Percentiles rank a stretch among this genome's conserved stretches.
These are phyloP conservation scores for Gaeumannomyces tritici DNA, from an alignment of 2,329 filamentous ascomycete species.

Conservation along the genomic window DNA sequence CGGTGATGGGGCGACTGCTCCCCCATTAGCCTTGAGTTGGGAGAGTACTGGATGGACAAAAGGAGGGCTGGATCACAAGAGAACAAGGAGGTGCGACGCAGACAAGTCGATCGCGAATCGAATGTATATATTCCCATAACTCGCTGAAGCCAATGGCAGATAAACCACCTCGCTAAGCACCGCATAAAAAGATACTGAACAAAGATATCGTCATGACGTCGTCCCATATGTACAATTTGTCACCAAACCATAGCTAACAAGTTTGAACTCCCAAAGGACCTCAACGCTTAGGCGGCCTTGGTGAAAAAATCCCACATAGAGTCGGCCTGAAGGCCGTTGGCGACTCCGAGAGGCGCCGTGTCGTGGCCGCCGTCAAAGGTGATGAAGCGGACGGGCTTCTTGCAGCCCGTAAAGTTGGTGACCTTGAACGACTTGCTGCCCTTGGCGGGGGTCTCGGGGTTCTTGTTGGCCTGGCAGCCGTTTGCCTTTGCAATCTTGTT, in stretches of 20 bases:
- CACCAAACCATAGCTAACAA: not conserved
- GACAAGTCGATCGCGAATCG: not conserved
- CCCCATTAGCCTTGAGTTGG: no score
- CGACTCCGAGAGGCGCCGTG: not conserved
- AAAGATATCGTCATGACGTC: not conserved
- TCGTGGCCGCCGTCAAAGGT: not conserved
- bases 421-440: not conserved
- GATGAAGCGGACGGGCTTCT: not conserved
- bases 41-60: no score
- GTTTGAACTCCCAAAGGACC: not conserved
- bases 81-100: not conserved
- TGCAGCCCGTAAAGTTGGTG: not conserved
- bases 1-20: no score
- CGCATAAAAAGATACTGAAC: not conserved
- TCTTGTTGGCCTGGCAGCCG: not conserved
- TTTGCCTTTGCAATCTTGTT: slow-evolving; percentile 20
- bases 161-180: not conserved
- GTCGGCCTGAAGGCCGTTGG: not conserved
- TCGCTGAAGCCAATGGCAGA: not conserved
- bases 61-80: not conserved
- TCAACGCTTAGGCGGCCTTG: not conserved
- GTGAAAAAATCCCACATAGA: slow-evolving; percentile 1
- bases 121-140: not conserved
- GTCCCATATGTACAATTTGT: not conserved
- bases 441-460: not conserved